Percentiles rank a stretch among this genome's conserved stretches.
Conservation (phyloP, 1,284 basidiomycete species). For the Earliella scabrosa region DNA sequence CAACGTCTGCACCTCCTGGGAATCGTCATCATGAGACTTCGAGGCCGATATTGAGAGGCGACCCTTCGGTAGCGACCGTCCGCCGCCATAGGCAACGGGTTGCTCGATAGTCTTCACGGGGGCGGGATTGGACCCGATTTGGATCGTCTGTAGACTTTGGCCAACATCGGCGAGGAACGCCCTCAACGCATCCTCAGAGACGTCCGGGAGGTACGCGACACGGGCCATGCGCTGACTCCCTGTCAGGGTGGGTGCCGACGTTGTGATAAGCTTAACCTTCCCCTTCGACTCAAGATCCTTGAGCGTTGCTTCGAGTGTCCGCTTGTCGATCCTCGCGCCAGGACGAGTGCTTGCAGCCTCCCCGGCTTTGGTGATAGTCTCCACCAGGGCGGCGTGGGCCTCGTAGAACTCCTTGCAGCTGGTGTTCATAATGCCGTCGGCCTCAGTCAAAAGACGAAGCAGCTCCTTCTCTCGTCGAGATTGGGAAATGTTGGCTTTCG, state of each 20-base stretch:
- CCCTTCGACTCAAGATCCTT: conserved; percentile 63
- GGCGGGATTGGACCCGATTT: conserved; percentile 29
- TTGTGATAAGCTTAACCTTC: conserved; percentile 67
- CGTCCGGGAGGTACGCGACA: conserved; percentile 63
- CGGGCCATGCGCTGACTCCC: conserved; percentile 57
- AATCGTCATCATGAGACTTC: conserved; percentile 48
- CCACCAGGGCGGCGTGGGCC: conserved; percentile 62
- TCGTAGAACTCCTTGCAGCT: conserved; percentile 72
- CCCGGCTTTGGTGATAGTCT: conserved; percentile 54
- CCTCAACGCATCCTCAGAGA: conserved; percentile 53
- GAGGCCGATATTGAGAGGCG: conserved; percentile 40
- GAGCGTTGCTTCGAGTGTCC: conserved; percentile 65
- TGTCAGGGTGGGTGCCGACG: conserved; percentile 55
- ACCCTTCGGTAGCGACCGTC: conserved; percentile 33
- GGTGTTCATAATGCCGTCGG: conserved; percentile 67
- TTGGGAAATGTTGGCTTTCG: conserved; percentile 69
- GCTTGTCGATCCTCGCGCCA: conserved; percentile 74
- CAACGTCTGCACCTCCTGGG: conserved; percentile 32
- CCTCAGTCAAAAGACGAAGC: conserved; percentile 59
- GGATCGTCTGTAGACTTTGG: conserved; percentile 38
- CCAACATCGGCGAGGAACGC: conserved; percentile 57
- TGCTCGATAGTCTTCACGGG: conserved; percentile 51
- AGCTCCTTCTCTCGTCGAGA: conserved; percentile 80
- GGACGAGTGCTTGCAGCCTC: conserved; percentile 69
- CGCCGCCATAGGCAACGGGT: conserved; percentile 55